A percentile compares a stretch with the other conserved stretches of the same genome.
These are phyloP conservation scores for Solanum phureja DNA, from an alignment of 257 asterid genomes.

Conservation along the genomic window DNA sequence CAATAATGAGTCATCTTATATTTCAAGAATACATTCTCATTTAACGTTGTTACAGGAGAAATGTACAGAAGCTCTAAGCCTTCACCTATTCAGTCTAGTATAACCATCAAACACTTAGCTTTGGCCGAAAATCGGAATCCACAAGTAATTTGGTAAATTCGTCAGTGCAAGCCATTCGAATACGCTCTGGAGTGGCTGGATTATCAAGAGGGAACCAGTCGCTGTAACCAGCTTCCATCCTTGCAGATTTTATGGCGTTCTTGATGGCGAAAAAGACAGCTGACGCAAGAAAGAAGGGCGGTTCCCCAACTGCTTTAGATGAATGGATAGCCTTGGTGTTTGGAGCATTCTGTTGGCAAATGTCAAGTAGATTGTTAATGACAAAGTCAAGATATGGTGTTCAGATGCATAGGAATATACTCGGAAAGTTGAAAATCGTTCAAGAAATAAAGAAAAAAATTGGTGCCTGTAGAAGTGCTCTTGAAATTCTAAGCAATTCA, in stretches of 20 bases:
- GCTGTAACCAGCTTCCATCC: slow-evolving; percentile 57
- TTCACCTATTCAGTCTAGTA: not conserved
- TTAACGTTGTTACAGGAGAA: too few species aligned
- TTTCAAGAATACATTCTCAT: too few species aligned
- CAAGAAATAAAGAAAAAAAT: not conserved
- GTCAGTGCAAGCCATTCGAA: slow-evolving; percentile 89
- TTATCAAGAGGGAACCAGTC: slow-evolving; percentile 84
- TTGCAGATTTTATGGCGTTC: slow-evolving; percentile 74
- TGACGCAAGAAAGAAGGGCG: slow-evolving; percentile 88
- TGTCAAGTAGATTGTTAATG: not conserved
- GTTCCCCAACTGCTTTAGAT: slow-evolving; percentile 96
- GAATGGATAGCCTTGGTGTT: slow-evolving; percentile 81
- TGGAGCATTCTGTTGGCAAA: slow-evolving; percentile 61
- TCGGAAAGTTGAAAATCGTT: not conserved
- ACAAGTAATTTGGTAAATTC: slow-evolving; percentile 47
- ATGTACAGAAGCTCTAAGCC: not conserved
- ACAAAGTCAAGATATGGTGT: not conserved
- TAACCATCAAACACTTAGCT: slow-evolving; percentile 43
- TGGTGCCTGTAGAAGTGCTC: not conserved
- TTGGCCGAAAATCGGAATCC: slow-evolving; percentile 43
- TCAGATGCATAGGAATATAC: not conserved
- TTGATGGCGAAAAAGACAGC: slow-evolving; percentile 76
- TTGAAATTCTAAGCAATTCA: not conserved
- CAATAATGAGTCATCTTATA: not conserved
- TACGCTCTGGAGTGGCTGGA: slow-evolving; percentile 96